Evolutionary conservation across 805 yeast genomes (phyloP).

Genomic region (Sporopachydermia quercuum): DNA sequence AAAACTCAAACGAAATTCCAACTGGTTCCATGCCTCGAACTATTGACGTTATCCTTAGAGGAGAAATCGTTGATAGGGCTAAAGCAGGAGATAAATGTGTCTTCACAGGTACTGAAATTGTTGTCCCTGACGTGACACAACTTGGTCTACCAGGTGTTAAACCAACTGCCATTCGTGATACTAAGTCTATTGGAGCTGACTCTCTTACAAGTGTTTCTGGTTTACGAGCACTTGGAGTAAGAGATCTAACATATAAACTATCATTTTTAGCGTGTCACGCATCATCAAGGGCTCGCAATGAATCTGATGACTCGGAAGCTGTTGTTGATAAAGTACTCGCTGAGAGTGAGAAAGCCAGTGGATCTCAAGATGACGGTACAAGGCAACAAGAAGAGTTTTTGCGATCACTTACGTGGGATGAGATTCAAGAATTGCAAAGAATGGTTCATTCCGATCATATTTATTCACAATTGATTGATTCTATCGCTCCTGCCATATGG

Average conservation of each 20-base stretch:
- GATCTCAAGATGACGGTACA: slow-evolving; percentile 31
- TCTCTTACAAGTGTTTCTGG: slow-evolving; percentile 81
- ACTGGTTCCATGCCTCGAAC: slow-evolving; percentile 99
- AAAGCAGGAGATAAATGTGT: slow-evolving; percentile 94
- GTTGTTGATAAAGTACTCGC: slow-evolving; percentile 11
- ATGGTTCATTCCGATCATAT: slow-evolving; percentile 86
- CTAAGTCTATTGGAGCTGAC: slow-evolving; percentile 46
- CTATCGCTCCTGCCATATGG: slow-evolving; percentile 90
- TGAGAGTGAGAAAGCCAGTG: slow-evolving; percentile 18
- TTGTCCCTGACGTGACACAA: slow-evolving; percentile 87
- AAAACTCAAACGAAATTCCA: slow-evolving; percentile 91
- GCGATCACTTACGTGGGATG: slow-evolving; percentile 64
- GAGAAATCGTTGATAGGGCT: slow-evolving; percentile 89
- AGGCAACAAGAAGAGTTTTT: slow-evolving; percentile 72
- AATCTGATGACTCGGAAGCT: slow-evolving; percentile 6
- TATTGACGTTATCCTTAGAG: slow-evolving; percentile 79
- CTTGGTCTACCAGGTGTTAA: slow-evolving; percentile 91
- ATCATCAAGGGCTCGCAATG: slow-evolving; percentile 33
- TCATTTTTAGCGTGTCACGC: slow-evolving; percentile 91
- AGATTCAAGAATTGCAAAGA: slow-evolving; percentile 67
- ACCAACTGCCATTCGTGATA: slow-evolving; percentile 65
- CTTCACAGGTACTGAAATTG: slow-evolving; percentile 90
- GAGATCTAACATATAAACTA: slow-evolving; percentile 83
- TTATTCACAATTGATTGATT: slow-evolving; percentile 69
- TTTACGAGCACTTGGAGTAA: slow-evolving; percentile 75